Base-by-base conservation (phyloP, 2,329 filamentous ascomycete genomes). In the Aspergillus viridinutans region DNA sequence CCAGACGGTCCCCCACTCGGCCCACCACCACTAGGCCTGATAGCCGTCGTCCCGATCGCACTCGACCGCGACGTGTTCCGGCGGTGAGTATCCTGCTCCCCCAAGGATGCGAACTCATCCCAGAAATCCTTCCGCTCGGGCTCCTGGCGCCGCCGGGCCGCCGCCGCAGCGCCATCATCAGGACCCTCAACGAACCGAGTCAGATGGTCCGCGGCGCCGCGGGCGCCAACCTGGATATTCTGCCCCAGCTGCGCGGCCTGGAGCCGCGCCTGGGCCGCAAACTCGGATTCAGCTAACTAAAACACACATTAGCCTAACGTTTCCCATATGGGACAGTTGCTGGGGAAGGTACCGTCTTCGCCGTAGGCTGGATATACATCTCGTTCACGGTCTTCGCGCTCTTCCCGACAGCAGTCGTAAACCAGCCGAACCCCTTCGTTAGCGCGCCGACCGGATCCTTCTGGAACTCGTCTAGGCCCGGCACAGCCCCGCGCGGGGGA, bases 361-460 rank as follows among this genome's bases (percentile, higher is more conserved):
- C 91, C 28, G 92, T 94, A 9, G 94, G 94, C 76, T 96, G 92
- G 54, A 99, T 90, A 76, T 91, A 97, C 35, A 88, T 85, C 64
- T 94, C 89, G 72, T 97, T 96, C 25, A 97, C 88, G 17, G 85
- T 90, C 80, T 96, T 95, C 40, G 92, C 94, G 62, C 90, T 90
- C 81, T 94, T 96, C 26, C 86, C 87, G 45, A 97, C 91, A 12
- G 90, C 92, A 35, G 85, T 89, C 20, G 91, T 85, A 69, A 97
- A 91, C 92, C 94, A 97, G 8, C 93, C 93, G 68, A 97, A 95
- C 0, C 93, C 90, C 76, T 96, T 97, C 28, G 87, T 91, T 65
- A 99, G 75, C 17, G 93, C 92, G 1, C 85, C 92, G 61, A 97
- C 81, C 0, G 94, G 92, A 71, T 99, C 94, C 70, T 87, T 90